These are phyloP conservation scores for Tetracladium setigerum DNA, from an alignment of 495 filamentous ascomycete species.

Conservation along the genomic window DNA sequence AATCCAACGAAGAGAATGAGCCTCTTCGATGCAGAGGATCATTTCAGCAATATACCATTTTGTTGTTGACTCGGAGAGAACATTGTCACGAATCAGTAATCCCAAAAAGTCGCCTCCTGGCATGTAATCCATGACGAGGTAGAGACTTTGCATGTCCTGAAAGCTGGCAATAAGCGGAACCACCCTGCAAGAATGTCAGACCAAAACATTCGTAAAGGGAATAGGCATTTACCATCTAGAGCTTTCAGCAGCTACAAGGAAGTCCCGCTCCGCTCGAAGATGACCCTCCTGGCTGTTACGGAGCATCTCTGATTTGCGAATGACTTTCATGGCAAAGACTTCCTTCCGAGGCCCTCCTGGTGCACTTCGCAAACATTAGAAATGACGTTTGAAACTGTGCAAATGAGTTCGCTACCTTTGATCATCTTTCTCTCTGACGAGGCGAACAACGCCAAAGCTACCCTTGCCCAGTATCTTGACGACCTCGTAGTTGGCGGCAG, in stretches of 20 bases:
- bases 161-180: conserved; percentile 85
- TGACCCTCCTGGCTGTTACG: conserved; percentile 87
- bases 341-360: conserved; percentile 20
- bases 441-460: conserved; percentile 84
- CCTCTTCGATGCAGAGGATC: conserved; percentile 90
- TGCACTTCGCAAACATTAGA: not conserved
- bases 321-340: conserved; percentile 94
- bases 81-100: conserved; percentile 72
- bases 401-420: not conserved
- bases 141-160: conserved; percentile 75
- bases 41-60: conserved; percentile 91
- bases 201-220: not conserved
- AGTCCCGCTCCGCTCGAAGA: conserved; percentile 83
- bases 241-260: conserved; percentile 74
- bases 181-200: conserved; percentile 37
- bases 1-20: conserved; percentile 79
- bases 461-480: conserved; percentile 88
- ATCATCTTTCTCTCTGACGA: conserved; percentile 60
- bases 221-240: conserved; percentile 58
- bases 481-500: conserved; percentile 59
- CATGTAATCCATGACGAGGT: conserved; percentile 97
- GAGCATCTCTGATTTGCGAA: conserved; percentile 86
- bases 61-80: conserved; percentile 67
- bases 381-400: not conserved
- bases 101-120: conserved; percentile 90